phyloP scores from a whole-genome alignment of 1,139 yeast genomes.

The Yamadazyma sp. region DNA sequence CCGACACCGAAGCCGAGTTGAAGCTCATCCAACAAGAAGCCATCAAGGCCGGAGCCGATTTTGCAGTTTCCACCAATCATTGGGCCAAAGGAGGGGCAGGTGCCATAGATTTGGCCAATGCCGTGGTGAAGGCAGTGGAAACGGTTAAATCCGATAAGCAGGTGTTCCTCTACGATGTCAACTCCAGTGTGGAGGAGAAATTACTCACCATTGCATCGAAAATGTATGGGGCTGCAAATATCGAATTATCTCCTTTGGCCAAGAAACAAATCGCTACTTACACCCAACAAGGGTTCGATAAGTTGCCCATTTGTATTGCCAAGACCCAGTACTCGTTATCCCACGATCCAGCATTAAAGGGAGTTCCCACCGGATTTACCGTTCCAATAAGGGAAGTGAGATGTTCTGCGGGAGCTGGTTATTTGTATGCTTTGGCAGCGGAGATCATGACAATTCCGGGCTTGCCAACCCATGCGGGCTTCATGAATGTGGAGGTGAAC shows the following conservation, averaged over 20 bases:
- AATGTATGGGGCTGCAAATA: conserved; percentile 74
- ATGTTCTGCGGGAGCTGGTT: conserved; percentile 82
- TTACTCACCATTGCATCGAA: conserved; percentile 63
- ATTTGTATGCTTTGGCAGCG: conserved; percentile 78
- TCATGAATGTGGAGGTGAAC: conserved; percentile 79
- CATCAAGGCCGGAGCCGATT: conserved; percentile 69
- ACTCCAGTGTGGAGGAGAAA: conserved; percentile 63
- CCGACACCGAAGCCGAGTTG: conserved; percentile 69
- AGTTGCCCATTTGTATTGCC: conserved; percentile 79
- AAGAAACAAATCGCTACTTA: conserved; percentile 64
- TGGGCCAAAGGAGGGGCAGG: conserved; percentile 85
- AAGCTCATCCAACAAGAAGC: conserved; percentile 64
- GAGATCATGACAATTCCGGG: conserved; percentile 87
- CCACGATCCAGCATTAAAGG: conserved; percentile 78
- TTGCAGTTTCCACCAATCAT: conserved; percentile 73
- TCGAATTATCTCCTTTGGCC: conserved; percentile 68
- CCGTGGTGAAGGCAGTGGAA: conserved; percentile 63
- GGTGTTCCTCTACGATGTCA: conserved; percentile 60
- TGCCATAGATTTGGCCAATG: conserved; percentile 64
- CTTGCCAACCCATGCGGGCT: conserved; percentile 78
- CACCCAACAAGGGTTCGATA: conserved; percentile 68
- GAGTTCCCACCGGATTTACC: conserved; percentile 76
- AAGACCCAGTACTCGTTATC: conserved; percentile 82
- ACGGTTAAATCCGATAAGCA: conserved; percentile 34
- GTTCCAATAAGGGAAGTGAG: conserved; percentile 80